Base-by-base conservation (phyloP, 352 stramenopile species). In the Pythium rishiriense region DNA sequence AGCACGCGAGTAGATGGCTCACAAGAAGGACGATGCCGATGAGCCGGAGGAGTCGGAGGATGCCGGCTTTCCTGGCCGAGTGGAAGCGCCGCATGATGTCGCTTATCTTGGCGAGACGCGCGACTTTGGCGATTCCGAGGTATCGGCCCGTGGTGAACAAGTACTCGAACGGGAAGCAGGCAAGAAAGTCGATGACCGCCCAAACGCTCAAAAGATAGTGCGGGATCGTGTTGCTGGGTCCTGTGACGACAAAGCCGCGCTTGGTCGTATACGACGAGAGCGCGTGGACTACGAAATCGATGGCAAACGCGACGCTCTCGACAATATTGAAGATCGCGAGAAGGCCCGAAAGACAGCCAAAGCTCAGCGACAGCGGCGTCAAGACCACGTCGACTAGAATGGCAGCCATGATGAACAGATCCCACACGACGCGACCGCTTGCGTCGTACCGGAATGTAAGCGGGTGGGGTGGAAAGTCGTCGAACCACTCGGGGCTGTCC, bases 101-200 rank as follows among this genome's bases (percentile, higher is more conserved):
- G 29, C 76, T 88, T 41, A 90, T 75, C 59, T 88, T 90, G n/a
- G 70, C 76, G n/a, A 90, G 72, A 0, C 81, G 77, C 47, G 88
- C 81, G 26, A 88, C 76, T 55, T 90, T 90, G 19, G 71, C 75
- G 43, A 88, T 76, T 48, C 78, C 75, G n/a, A 90, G 69, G 59
- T 87, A 75, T 11, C 75, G 76, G 3, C 81, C 78, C 51, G 79
- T 62, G 22, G 39, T 3, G 10, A 46, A 22, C 10, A 90, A 24
- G 35, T 77, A 64, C 31, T 88, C 79, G 37, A 90, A 87, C 4
- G 79, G 81, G 52, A 90, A 87, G 75, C 77, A 90, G 37, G 78
- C 84, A 17, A 90, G 67, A 28, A 90, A 83, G 37, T 90, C 81
- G 0, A 76, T 72, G 9, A 88, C 29, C 1, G 79, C 81, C 79